phyloP scores from a whole-genome alignment of 2,329 filamentous ascomycete species.

The Botrytis tulipae region DNA sequence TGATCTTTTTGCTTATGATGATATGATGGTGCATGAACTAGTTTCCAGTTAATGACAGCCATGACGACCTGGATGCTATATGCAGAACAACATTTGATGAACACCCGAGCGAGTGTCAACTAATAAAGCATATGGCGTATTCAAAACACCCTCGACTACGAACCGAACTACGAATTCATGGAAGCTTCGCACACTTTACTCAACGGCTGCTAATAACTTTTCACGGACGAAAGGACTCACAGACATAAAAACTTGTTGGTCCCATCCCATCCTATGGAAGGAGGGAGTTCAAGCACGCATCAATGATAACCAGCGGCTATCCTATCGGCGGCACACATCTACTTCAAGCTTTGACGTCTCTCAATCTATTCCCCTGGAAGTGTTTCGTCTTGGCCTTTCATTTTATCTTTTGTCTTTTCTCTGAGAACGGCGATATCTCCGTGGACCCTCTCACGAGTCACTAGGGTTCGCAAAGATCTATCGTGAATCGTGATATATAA shows the following conservation, averaged over 20 bases:
- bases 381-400: not conserved
- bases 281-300: not conserved
- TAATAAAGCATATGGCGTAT: not conserved
- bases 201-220: not conserved
- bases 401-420: not conserved
- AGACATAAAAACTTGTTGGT: not conserved
- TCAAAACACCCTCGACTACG: not conserved
- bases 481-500: slow-evolving; percentile 4
- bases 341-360: not conserved
- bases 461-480: not conserved
- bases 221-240: not conserved
- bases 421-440: not conserved
- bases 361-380: not conserved
- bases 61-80: not conserved
- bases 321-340: not conserved
- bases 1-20: not conserved
- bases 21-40: not conserved
- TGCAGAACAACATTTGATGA: not conserved
- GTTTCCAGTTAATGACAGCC: not conserved
- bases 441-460: not conserved
- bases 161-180: not conserved
- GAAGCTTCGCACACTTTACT: not conserved
- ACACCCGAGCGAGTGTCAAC: not conserved
- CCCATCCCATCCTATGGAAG: too few relatives aligned
- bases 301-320: not conserved